Conservation (phyloP, 2,329 filamentous ascomycete genomes). For the Neurospora crassa region DNA sequence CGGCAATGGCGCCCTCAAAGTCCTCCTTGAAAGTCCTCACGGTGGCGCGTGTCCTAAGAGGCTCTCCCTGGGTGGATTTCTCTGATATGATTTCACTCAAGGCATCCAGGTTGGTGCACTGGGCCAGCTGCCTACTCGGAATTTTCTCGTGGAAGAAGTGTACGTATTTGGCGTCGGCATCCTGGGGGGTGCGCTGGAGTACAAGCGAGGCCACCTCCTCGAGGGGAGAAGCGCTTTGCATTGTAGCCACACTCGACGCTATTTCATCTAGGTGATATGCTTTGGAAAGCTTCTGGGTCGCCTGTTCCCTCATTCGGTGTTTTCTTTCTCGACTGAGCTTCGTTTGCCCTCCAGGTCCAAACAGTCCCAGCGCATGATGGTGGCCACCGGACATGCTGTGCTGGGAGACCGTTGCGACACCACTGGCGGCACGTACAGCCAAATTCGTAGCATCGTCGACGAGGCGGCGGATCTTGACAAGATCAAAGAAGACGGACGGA, state of each 20-base stretch:
- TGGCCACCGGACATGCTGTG: conserved; percentile 40
- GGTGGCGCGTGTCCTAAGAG: conserved; percentile 62
- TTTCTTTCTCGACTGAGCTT: conserved; percentile 69
- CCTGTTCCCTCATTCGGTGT: conserved; percentile 71
- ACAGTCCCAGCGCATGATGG: conserved; percentile 35
- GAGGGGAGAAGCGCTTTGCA: conserved; percentile 69
- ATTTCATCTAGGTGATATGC: conserved; percentile 79
- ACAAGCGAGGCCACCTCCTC: conserved; percentile 69
- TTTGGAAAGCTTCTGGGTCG: conserved; percentile 64
- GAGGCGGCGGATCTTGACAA: conserved; percentile 70
- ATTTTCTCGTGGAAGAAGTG: conserved; percentile 92
- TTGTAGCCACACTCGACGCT: conserved; percentile 70
- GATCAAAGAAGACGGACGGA: conserved; percentile 71
- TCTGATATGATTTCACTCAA: conserved; percentile 59
- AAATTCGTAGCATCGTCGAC: conserved; percentile 74
- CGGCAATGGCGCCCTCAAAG: conserved; percentile 56
- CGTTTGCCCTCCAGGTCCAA: conserved; percentile 42
- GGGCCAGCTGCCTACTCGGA: conserved; percentile 61
- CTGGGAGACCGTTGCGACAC: conserved; percentile 55
- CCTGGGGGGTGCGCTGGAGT: conserved; percentile 56
- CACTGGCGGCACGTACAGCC: conserved; percentile 67
- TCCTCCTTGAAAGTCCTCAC: conserved; percentile 70
- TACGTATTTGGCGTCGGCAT: conserved; percentile 74
- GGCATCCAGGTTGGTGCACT: conserved; percentile 58
- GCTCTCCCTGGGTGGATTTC: conserved; percentile 53